Evolutionary conservation across 163 green algal genomes (phyloP), one percentile per base, ranked within the genome.

Genomic region (Scenedesmus sp.): DNA sequence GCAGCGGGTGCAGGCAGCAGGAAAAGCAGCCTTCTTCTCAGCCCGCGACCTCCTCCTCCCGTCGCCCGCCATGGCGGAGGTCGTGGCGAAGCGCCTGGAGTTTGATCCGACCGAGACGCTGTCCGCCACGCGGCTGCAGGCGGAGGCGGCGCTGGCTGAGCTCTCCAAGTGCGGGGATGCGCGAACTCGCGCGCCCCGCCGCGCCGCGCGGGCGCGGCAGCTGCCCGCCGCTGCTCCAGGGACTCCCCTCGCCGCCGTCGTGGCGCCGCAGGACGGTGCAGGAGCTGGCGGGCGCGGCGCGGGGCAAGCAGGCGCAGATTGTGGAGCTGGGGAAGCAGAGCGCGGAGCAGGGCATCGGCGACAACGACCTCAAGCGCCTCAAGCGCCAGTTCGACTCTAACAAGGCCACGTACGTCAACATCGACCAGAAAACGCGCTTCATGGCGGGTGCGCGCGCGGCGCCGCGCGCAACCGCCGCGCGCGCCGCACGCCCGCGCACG

Each of bases 341-440:
- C 51, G 58, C 71, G 51, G 63, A 81, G 15, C 60, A 80, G 50
- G 74, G 74, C 6, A 63, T 66, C 11, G 75, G 75, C 2, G 75
- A 76, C 29, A 83, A 83, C 53, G 75, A 83, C 45, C 64, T 83
- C 20, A 83, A 83, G 57, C 33, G 75, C 1, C 64, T 83, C 0
- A 29, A 83, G 29, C 75, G 75, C 47, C 63, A 76, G 64, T 83
- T 83, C 58, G 33, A 83, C 14, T 63, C 75, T n/a, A 72, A 64
- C 31, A 83, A 83, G 34, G 75, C 75, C 14, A 71, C 64, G 6
- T 77, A 60, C 54, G 54, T 83, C 28, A 83, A 83, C 18, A 69
- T 77, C 9, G 75, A 83, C n/a, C 31, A 70, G 17, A 83, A 83
- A 64, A 39, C 77, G 65, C 75, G 75, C 42, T 83, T 83, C 64